Percentiles rank a stretch among this genome's conserved stretches.
Evolutionary conservation across 2,329 filamentous ascomycete species (phyloP).

Genomic region (Colletotrichum chlorophyti): DNA sequence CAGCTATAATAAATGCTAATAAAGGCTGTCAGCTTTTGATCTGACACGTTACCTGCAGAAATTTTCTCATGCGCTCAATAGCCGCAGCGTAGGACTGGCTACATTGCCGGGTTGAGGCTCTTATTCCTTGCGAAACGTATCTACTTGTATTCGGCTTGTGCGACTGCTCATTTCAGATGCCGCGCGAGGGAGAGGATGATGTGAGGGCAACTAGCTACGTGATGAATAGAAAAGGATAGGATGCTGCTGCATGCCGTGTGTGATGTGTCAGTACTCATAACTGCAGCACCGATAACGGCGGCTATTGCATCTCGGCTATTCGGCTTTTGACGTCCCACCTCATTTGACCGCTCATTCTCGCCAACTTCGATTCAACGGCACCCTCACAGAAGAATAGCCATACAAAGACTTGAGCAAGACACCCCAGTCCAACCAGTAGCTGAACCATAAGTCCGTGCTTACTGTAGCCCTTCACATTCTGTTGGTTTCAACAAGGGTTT

Average conservation of each 20-base stretch:
- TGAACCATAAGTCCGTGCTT: background rate
- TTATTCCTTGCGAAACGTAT: too few relatives aligned
- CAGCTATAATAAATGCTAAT: background rate
- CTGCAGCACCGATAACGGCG: conserved; percentile 18
- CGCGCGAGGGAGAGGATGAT: too few relatives aligned
- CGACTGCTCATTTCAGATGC: too few relatives aligned
- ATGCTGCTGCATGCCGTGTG: background rate
- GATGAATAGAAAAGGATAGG: background rate
- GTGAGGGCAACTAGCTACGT: background rate
- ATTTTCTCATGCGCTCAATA: too few relatives aligned
- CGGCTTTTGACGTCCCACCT: conserved; percentile 6
- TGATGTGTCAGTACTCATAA: background rate
- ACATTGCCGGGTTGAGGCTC: too few relatives aligned
- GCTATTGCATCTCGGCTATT: conserved; percentile 24
- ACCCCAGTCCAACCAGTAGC: background rate
- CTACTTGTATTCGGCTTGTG: too few relatives aligned
- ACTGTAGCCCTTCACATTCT: background rate
- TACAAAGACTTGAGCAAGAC: background rate
- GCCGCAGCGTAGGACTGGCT: too few relatives aligned
- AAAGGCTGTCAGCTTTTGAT: background rate
- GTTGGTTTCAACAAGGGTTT: background rate
- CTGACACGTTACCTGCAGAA: too few relatives aligned
- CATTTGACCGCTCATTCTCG: conserved; percentile 7
- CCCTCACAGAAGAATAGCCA: background rate
- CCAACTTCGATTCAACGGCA: background rate